Evolutionary conservation across 176 grass and related monocot genomes (phyloP).

Genomic region (Leersia perrieri): DNA sequence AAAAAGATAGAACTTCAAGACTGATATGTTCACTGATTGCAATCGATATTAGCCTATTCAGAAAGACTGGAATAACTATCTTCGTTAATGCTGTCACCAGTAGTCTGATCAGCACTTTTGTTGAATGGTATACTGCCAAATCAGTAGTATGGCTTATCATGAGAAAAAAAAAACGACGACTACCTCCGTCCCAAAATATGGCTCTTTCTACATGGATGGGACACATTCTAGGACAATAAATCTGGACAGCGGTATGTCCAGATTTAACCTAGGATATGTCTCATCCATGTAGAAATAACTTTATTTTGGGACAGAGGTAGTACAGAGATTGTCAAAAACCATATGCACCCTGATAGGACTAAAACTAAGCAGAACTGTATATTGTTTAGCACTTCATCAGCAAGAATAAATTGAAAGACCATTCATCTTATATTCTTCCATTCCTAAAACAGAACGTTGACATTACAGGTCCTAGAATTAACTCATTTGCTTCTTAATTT

Average conservation of each 20-base stretch:
- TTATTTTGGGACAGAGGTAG: no score
- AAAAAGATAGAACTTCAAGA: background rate
- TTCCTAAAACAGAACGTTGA: slow-evolving; percentile 1
- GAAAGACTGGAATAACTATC: background rate
- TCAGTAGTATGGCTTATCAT: slow-evolving; percentile 10
- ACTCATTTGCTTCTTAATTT: slow-evolving; percentile 8
- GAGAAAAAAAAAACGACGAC: no score
- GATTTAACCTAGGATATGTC: no score
- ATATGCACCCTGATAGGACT: background rate
- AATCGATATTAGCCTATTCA: slow-evolving; percentile 7
- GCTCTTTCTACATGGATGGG: no score
- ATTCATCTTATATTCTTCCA: background rate
- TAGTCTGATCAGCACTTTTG: slow-evolving; percentile 1
- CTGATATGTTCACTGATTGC: background rate
- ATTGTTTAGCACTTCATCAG: background rate
- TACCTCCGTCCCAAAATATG: no score
- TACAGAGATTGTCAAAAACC: background rate
- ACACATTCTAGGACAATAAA: no score
- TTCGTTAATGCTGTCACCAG: background rate
- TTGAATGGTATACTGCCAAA: background rate
- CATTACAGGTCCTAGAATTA: background rate
- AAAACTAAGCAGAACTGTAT: slow-evolving; percentile 4
- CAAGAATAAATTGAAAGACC: background rate
- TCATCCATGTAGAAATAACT: no score
- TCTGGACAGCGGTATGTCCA: no score